Evolutionary conservation across 192 early-diverging fungal genomes (phyloP).

Genomic region (Umbelopsis isabellina): DNA sequence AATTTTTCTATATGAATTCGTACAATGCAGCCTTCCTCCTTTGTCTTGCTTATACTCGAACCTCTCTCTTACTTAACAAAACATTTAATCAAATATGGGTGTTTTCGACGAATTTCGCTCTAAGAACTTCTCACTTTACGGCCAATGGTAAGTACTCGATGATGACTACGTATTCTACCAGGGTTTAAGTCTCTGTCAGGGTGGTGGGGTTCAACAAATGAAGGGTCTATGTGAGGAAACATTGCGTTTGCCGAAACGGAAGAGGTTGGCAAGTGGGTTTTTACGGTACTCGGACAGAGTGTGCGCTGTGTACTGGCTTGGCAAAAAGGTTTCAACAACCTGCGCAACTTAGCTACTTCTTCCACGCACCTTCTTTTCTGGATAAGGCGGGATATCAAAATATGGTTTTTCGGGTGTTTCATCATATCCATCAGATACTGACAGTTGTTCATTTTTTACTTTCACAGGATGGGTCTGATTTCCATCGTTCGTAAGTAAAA

Average conservation of each 20-base stretch:
- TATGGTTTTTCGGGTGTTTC: too few relatives aligned
- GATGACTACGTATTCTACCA: not conserved
- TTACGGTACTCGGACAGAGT: too few relatives aligned
- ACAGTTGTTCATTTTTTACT: not conserved
- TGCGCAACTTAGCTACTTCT: too few relatives aligned
- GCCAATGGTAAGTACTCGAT: constrained; percentile 47
- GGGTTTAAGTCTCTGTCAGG: not conserved
- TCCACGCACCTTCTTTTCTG: too few relatives aligned
- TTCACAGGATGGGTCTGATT: constrained; percentile 43
- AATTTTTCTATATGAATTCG: too few relatives aligned
- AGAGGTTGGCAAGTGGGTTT: too few relatives aligned
- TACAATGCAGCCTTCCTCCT: not conserved
- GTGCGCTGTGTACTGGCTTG: too few relatives aligned
- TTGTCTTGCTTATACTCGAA: not conserved
- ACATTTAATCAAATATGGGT: constrained; percentile 35
- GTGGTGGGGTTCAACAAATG: too few relatives aligned
- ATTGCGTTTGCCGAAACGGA: too few relatives aligned
- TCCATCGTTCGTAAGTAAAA: constrained; percentile 50
- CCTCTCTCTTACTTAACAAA: not conserved
- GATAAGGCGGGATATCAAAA: too few relatives aligned
- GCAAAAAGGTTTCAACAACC: too few relatives aligned
- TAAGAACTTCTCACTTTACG: constrained; percentile 53
- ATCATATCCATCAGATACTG: not conserved
- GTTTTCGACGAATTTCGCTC: constrained; percentile 47
- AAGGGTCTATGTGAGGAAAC: too few relatives aligned